Evolutionary conservation across 768 basidiomycete genomes (phyloP).

Genomic region (Mycena kentingensis): DNA sequence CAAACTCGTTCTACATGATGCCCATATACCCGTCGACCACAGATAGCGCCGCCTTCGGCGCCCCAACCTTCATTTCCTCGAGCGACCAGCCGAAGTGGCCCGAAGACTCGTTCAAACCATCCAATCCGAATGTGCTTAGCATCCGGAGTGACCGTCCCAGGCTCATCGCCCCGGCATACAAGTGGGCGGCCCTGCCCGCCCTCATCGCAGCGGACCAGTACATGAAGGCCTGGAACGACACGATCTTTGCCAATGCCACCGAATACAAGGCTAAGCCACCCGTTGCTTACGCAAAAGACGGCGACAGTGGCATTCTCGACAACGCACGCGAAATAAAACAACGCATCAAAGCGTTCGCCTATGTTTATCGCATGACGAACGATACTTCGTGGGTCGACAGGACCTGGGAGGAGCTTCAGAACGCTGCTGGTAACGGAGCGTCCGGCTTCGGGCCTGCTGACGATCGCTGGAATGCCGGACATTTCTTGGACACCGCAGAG

Average conservation of each 20-base stretch:
- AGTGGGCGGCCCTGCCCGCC: conserved; percentile 84
- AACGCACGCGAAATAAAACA: conserved; percentile 88
- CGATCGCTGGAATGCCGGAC: conserved; percentile 80
- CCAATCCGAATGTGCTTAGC: conserved; percentile 57
- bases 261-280: conserved; percentile 60
- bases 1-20: conserved; percentile 75
- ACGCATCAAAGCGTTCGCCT: conserved; percentile 89
- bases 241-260: conserved; percentile 90
- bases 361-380: conserved; percentile 88
- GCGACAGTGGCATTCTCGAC: conserved; percentile 89
- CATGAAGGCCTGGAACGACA: conserved; percentile 84
- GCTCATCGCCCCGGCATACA: conserved; percentile 88
- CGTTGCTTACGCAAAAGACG: conserved; percentile 74
- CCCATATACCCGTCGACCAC: conserved; percentile 92
- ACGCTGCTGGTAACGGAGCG: conserved; percentile 73
- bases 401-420: conserved; percentile 71
- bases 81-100: conserved; percentile 68
- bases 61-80: conserved; percentile 67
- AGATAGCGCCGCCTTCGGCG: conserved; percentile 68
- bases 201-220: conserved; percentile 86
- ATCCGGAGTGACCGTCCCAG: conserved; percentile 83
- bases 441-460: conserved; percentile 64
- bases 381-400: conserved; percentile 92
- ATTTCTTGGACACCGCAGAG: conserved; percentile 93
- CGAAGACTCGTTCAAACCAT: conserved; percentile 71